Conservation (phyloP, 78 protist species). For the Dictyostelium capitatum region DNA sequence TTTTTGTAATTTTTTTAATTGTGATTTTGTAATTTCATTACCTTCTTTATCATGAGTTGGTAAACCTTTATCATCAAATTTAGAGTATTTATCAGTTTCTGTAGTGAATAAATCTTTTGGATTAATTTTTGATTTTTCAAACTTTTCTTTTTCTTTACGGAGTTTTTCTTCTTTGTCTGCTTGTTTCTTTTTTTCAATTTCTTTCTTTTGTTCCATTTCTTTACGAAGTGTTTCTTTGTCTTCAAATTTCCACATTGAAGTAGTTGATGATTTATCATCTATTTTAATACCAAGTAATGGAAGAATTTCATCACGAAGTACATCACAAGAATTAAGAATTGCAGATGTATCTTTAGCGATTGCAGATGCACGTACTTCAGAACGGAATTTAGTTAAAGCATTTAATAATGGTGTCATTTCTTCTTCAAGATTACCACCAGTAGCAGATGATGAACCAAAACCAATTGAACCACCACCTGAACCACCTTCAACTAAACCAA, state of each 20-base stretch:
- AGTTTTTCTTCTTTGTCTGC: constrained; percentile 44
- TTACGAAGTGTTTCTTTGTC: constrained; percentile 44
- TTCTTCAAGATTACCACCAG: constrained; percentile 33
- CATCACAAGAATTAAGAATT: constrained; percentile 66
- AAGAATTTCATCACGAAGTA: constrained; percentile 69
- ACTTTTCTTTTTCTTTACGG: constrained; percentile 52
- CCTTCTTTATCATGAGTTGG: constrained; percentile 87
- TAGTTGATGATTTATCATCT: constrained; percentile 42
- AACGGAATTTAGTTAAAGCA: constrained; percentile 61
- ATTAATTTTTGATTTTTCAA: constrained; percentile 49
- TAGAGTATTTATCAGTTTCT: constrained; percentile 63
- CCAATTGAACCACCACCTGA: constrained; percentile 21
- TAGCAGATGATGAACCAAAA: constrained; percentile 19
- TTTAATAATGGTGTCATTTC: constrained; percentile 67
- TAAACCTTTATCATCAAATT: constrained; percentile 66
- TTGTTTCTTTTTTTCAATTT: constrained; percentile 25
- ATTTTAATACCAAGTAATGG: constrained; percentile 78
- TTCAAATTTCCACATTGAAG: constrained; percentile 73
- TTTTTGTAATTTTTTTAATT: constrained; percentile 50
- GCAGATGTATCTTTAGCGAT: constrained; percentile 19
- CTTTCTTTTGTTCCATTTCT: constrained; percentile 55
- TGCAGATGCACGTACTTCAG: constrained; percentile 62
- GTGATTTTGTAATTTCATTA: constrained; percentile 55
- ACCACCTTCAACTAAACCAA: constrained; percentile 50
- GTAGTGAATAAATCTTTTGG: constrained; percentile 50